phyloP scores from a whole-genome alignment of 805 yeast genomes.

The Candida ponderosae region DNA sequence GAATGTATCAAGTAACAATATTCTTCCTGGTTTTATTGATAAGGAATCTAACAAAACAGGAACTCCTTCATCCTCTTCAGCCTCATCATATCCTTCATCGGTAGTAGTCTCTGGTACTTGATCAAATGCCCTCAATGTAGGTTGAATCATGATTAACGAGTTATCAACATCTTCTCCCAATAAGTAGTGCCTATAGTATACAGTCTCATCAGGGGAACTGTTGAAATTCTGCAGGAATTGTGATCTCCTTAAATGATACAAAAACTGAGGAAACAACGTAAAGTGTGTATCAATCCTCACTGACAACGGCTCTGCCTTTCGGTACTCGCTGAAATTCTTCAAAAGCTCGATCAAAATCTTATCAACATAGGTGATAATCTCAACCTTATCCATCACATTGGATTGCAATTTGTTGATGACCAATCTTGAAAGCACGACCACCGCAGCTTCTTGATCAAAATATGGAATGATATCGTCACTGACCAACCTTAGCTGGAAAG shows the following conservation, averaged over 20 bases:
- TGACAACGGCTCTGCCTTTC: slow-evolving; percentile 36
- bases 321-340: slow-evolving; percentile 38
- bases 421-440: slow-evolving; percentile 51
- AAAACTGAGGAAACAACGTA: slow-evolving; percentile 56
- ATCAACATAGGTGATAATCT: slow-evolving; percentile 35
- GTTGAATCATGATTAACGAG: slow-evolving; percentile 62
- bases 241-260: slow-evolving; percentile 61
- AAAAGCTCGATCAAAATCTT: slow-evolving; percentile 38
- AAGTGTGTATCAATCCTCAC: slow-evolving; percentile 42
- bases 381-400: slow-evolving; percentile 28
- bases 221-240: slow-evolving; percentile 59
- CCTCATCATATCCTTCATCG: slow-evolving; percentile 25
- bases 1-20: slow-evolving; percentile 56
- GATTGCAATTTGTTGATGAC: slow-evolving; percentile 25
- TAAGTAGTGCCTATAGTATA: slow-evolving; percentile 54
- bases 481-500: slow-evolving; percentile 38
- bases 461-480: slow-evolving; percentile 34
- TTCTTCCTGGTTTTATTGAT: slow-evolving; percentile 49
- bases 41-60: slow-evolving; percentile 59
- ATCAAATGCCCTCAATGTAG: slow-evolving; percentile 53
- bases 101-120: slow-evolving; percentile 1
- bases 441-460: slow-evolving; percentile 67
- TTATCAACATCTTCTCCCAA: slow-evolving; percentile 54
- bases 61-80: slow-evolving; percentile 37
- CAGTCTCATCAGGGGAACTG: slow-evolving; percentile 67